Evolutionary conservation across 2,329 filamentous ascomycete species (phyloP).

Genomic region (Polychaeton citri): DNA sequence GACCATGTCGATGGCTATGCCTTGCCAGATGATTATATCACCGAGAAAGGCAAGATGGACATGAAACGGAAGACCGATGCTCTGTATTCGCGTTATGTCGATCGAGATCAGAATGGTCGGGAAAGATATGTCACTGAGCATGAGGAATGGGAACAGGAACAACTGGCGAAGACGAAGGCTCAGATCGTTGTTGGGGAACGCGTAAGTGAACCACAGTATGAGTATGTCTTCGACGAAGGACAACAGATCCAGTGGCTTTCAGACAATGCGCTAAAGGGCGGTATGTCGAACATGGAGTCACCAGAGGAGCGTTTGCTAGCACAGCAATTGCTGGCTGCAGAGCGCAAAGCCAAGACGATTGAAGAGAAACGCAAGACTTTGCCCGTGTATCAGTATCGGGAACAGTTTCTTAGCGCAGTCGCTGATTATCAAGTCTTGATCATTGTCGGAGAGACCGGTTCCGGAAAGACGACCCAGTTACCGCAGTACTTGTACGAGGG

Average conservation of each 20-base stretch:
- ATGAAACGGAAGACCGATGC: conserved; percentile 77
- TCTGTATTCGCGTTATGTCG: conserved; percentile 80
- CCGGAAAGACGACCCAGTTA: conserved; percentile 89
- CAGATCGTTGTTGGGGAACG: conserved; percentile 66
- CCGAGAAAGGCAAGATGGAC: conserved; percentile 81
- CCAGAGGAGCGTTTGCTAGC: conserved; percentile 69
- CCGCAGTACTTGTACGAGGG: conserved; percentile 89
- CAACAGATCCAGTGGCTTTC: conserved; percentile 77
- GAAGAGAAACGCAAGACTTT: conserved; percentile 83
- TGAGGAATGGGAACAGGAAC: conserved; percentile 90
- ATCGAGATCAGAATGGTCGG: conserved; percentile 73
- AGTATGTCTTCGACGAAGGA: conserved; percentile 82
- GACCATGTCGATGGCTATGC: conserved; percentile 85
- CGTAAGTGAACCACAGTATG: conserved; percentile 71
- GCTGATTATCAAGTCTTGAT: conserved; percentile 76
- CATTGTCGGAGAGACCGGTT: conserved; percentile 87
- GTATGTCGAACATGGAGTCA: conserved; percentile 51
- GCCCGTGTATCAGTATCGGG: conserved; percentile 78
- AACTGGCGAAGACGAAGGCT: conserved; percentile 73
- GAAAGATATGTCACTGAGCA: conserved; percentile 87
- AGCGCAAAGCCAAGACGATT: conserved; percentile 76
- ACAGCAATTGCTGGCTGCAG: conserved; percentile 73
- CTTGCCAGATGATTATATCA: conserved; percentile 91
- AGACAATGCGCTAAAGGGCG: conserved; percentile 59
- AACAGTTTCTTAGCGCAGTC: conserved; percentile 78